A percentile compares a stretch with the other conserved stretches of the same genome.
phyloP scores from a whole-genome alignment of 2,329 filamentous ascomycete species.

The Davidsoniella eucalypti region DNA sequence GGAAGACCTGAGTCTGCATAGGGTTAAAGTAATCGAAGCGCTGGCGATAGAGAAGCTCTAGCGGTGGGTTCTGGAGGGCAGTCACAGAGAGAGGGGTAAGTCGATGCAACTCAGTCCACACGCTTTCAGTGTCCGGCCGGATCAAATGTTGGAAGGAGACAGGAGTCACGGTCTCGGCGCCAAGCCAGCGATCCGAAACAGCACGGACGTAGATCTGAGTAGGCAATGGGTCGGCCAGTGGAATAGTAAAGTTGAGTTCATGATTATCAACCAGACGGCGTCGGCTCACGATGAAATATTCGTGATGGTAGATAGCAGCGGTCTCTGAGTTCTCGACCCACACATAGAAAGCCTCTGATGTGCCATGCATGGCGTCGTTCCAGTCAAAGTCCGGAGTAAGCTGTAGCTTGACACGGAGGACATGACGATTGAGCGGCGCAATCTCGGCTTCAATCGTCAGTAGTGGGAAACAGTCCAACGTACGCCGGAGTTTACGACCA shows the following conservation, averaged over 20 bases:
- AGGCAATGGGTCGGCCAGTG: conserved; percentile 78
- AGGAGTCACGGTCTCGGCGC: conserved; percentile 85
- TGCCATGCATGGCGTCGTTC: conserved; percentile 88
- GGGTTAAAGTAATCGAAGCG: conserved; percentile 96
- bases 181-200: conserved; percentile 90
- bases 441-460: conserved; percentile 85
- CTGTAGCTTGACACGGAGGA: conserved; percentile 75
- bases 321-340: conserved; percentile 99
- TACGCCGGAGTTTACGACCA: conserved; percentile 62
- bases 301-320: conserved; percentile 92
- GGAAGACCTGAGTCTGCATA: conserved; percentile 98
- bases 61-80: conserved; percentile 67
- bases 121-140: conserved; percentile 88
- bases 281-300: conserved; percentile 84
- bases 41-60: conserved; percentile 78
- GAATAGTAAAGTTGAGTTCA: conserved; percentile 94
- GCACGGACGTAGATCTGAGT: conserved; percentile 92
- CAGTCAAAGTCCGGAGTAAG: conserved; percentile 82
- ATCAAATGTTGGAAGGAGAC: conserved; percentile 98
- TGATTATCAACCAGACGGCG: conserved; percentile 91
- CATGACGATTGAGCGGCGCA: conserved; percentile 84
- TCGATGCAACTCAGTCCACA: conserved; percentile 87
- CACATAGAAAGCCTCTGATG: conserved; percentile 91
- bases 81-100: conserved; percentile 77
- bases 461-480: conserved; percentile 84